Percentiles rank a stretch among this genome's conserved stretches.
phyloP scores from a whole-genome alignment of 169 alveolate genomes.

The Cytauxzoon felis region DNA sequence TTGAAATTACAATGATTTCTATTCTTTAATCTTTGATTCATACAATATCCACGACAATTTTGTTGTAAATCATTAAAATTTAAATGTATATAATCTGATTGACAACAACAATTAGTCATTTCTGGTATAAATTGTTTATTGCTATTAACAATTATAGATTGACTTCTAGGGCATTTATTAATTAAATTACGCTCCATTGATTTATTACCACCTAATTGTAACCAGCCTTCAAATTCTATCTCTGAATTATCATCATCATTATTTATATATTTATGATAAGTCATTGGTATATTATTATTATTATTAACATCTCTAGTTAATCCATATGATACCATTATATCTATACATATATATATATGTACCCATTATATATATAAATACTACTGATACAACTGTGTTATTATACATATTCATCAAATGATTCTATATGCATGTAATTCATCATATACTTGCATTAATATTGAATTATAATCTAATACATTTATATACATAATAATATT shows the following conservation, averaged over 20 bases:
- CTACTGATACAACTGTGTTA: too few relatives aligned
- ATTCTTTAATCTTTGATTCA: neutral
- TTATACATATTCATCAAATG: too few relatives aligned
- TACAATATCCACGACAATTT: neutral
- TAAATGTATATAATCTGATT: neutral
- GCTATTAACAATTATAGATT: neutral
- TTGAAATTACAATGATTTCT: conserved; percentile 5
- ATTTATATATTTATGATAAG: neutral
- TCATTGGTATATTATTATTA: neutral
- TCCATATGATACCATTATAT: conserved; percentile 9
- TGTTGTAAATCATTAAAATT: neutral
- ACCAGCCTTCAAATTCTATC: conserved; percentile 64
- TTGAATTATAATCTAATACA: too few relatives aligned
- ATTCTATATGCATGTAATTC: too few relatives aligned
- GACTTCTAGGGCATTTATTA: conserved; percentile 22
- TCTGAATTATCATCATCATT: conserved; percentile 61
- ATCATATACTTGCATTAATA: too few relatives aligned
- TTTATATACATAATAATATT: too few relatives aligned
- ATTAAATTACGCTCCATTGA: neutral
- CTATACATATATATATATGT: too few relatives aligned
- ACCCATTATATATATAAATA: too few relatives aligned
- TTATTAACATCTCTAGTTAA: neutral
- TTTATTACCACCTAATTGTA: conserved; percentile 22
- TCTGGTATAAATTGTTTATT: neutral
- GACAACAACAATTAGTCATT: neutral